Evolutionary conservation across 202 grass and related monocot species (phyloP).

Genomic region (Musa balbisiana): DNA sequence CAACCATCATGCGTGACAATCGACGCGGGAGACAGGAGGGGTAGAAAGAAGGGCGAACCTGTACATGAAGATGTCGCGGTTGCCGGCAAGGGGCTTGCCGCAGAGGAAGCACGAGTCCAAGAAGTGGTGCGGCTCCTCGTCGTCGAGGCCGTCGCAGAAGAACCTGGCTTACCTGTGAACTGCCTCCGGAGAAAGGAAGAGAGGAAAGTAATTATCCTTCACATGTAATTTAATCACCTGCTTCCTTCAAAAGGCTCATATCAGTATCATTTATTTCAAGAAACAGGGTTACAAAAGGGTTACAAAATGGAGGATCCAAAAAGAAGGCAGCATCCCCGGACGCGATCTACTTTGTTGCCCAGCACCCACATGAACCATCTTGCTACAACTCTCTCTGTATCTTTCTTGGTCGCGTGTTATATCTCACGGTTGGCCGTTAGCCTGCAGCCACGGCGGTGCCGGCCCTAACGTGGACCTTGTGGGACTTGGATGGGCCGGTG

Average conservation of each 20-base stretch:
- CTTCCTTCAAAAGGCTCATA: too few species aligned
- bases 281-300: too few species aligned
- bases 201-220: too few species aligned
- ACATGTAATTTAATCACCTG: too few species aligned
- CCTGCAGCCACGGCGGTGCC: slow-evolving; percentile 1
- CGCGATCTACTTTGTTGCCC: too few species aligned
- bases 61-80: slow-evolving; percentile 87
- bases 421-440: neutral
- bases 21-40: too few species aligned
- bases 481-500: slow-evolving; percentile 9
- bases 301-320: too few species aligned
- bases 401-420: neutral
- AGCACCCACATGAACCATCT: too few species aligned
- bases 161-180: neutral
- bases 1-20: too few species aligned
- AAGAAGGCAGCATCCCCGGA: too few species aligned
- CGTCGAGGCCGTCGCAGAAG: slow-evolving; percentile 18
- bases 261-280: too few species aligned
- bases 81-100: slow-evolving; percentile 40
- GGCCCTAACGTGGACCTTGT: neutral
- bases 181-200: too few species aligned
- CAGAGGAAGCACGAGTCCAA: slow-evolving; percentile 75
- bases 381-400: neutral
- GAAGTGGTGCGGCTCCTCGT: slow-evolving; percentile 46
- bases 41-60: slow-evolving; percentile 27